phyloP scores from a whole-genome alignment of 768 basidiomycete genomes.

The Tulasnella sp. region DNA sequence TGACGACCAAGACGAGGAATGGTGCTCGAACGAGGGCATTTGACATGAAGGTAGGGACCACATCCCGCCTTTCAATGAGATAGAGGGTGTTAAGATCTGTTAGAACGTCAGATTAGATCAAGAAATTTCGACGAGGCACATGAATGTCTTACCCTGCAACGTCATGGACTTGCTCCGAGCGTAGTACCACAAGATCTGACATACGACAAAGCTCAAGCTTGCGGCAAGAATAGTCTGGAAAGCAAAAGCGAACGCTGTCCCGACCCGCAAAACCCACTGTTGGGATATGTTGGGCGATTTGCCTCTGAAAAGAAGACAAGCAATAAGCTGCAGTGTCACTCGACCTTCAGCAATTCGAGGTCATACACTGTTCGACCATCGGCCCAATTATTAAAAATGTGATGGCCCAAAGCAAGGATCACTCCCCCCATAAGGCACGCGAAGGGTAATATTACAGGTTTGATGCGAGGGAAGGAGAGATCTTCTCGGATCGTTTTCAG shows the following conservation, averaged over 20 bases:
- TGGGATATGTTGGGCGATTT: background rate
- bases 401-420: background rate
- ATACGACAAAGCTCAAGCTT: background rate
- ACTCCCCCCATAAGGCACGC: background rate
- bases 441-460: background rate
- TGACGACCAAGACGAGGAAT: background rate
- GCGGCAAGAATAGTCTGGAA: background rate
- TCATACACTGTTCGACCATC: background rate
- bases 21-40: background rate
- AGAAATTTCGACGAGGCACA: background rate
- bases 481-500: background rate
- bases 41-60: background rate
- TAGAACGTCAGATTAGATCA: background rate
- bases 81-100: background rate
- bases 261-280: background rate
- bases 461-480: background rate
- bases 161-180: background rate
- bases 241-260: background rate
- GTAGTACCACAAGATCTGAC: background rate
- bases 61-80: background rate
- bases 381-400: background rate
- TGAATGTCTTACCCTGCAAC: background rate
- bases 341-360: background rate
- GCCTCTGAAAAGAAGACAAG: background rate
- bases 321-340: background rate